A percentile compares a stretch with the other conserved stretches of the same genome.
These are phyloP conservation scores for Luvunga scandens DNA, from an alignment of 345 rosid species.

Conservation along the genomic window DNA sequence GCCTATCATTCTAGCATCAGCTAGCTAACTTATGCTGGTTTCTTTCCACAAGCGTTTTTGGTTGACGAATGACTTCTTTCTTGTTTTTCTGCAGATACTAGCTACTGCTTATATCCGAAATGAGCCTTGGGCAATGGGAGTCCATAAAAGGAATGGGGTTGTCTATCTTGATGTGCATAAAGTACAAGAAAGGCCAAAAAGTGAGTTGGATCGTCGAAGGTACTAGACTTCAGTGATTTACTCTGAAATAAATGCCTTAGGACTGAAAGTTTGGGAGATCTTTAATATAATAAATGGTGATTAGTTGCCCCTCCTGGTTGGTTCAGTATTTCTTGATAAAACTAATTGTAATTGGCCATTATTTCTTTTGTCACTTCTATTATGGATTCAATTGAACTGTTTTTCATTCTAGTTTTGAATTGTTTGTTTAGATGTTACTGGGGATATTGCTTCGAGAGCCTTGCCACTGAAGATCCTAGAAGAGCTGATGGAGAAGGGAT, in stretches of 20 bases:
- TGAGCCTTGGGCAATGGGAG: conserved; percentile 99
- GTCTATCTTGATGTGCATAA: conserved; percentile 95
- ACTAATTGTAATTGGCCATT: background rate
- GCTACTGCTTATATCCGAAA: conserved; percentile 78
- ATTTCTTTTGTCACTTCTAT: background rate
- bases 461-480: conserved; percentile 88
- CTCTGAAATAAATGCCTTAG: background rate
- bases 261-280: background rate
- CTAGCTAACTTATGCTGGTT: background rate
- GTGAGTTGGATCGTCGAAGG: conserved; percentile 88
- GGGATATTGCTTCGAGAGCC: conserved; percentile 96
- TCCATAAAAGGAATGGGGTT: conserved; percentile 93
- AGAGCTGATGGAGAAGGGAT: conserved; percentile 78
- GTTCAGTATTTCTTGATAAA: background rate
- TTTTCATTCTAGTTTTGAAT: background rate
- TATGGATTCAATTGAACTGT: conserved; percentile 5
- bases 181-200: conserved; percentile 80
- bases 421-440: conserved; percentile 71
- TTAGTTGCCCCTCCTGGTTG: background rate
- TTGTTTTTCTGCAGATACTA: conserved; percentile 55
- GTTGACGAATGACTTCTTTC: background rate
- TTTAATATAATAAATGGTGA: background rate
- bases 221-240: conserved; percentile 24
- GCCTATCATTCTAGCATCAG: no score
- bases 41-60: background rate